Percentiles rank a stretch among this genome's conserved stretches.
Conservation (phyloP, 1,284 basidiomycete species). For the Gomphus sp. region DNA sequence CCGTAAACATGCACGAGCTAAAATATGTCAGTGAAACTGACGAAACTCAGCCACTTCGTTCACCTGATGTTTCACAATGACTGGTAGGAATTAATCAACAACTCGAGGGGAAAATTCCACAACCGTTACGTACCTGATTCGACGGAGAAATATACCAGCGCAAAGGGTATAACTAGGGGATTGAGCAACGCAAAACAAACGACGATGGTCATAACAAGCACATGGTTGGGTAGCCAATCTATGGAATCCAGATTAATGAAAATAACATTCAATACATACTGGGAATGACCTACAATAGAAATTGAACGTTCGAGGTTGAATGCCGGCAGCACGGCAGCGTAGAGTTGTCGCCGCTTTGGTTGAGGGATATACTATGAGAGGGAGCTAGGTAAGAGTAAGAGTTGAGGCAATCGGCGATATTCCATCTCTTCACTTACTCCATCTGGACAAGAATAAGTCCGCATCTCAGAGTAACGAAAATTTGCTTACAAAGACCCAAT, state of each 20-base stretch:
- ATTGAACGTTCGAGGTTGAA: slow-evolving; percentile 73
- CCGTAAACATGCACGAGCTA: slow-evolving; percentile 82
- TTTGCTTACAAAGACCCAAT: slow-evolving; percentile 50
- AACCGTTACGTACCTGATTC: slow-evolving; percentile 47
- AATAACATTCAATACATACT: neutral
- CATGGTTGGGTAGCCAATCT: slow-evolving; percentile 81
- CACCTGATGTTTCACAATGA: slow-evolving; percentile 76
- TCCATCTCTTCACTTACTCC: slow-evolving; percentile 37
- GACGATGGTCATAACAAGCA: slow-evolving; percentile 70
- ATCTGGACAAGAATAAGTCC: slow-evolving; percentile 28
- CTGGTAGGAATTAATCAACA: slow-evolving; percentile 24
- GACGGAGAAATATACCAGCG: slow-evolving; percentile 56
- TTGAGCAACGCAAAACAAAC: slow-evolving; percentile 75
- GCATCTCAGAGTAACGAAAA: neutral
- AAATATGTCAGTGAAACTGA: neutral
- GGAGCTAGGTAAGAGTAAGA: slow-evolving; percentile 37
- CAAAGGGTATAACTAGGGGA: slow-evolving; percentile 65
- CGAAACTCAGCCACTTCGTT: slow-evolving; percentile 8
- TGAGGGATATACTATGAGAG: slow-evolving; percentile 62
- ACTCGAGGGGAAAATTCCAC: neutral
- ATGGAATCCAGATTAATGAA: neutral
- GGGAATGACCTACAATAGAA: slow-evolving; percentile 53
- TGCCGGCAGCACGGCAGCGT: slow-evolving; percentile 67
- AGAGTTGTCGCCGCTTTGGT: slow-evolving; percentile 68
- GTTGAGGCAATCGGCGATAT: neutral